These are phyloP conservation scores for Hericium coralloides DNA, from an alignment of 768 basidiomycete species.

Conservation along the genomic window DNA sequence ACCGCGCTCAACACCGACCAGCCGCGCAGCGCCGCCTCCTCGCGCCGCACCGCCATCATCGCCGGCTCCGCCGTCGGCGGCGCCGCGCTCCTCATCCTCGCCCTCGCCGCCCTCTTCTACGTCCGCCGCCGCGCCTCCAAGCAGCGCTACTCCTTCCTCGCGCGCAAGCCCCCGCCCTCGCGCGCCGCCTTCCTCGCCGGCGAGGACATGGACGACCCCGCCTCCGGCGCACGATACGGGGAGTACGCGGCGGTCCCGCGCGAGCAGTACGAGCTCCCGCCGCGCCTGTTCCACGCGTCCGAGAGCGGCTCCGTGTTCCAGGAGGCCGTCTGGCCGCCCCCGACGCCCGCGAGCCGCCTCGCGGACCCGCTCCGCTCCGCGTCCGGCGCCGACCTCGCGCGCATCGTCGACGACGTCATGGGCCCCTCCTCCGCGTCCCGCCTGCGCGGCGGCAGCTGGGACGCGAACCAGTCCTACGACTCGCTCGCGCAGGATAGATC, in stretches of 20 bases:
- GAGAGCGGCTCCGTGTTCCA: conserved; percentile 13
- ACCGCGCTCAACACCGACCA: not conserved
- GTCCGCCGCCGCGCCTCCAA: conserved; percentile 1
- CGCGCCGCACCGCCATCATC: conserved; percentile 3
- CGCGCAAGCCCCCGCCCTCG: conserved; percentile 5
- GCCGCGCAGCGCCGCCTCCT: not conserved
- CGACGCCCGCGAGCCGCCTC: not conserved
- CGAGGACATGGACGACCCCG: conserved; percentile 9
- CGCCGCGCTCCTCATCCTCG: conserved; percentile 1
- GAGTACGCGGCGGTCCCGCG: not conserved
- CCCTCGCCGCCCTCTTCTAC: conserved; percentile 6
- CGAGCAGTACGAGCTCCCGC: not conserved
- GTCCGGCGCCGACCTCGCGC: conserved; percentile 3
- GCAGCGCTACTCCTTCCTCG: conserved; percentile 7
- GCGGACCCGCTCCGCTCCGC: conserved; percentile 7
- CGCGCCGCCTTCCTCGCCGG: conserved; percentile 7
- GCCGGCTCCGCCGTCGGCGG: conserved; percentile 7
- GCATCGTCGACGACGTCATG: conserved; percentile 13
- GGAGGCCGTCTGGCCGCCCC: conserved; percentile 13
- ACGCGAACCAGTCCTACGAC: not conserved
- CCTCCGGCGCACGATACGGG: not conserved
- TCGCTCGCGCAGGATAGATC: not conserved
- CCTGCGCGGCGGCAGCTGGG: conserved; percentile 1
- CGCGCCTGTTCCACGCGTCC: conserved; percentile 7
- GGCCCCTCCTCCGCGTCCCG: not conserved